phyloP scores from a whole-genome alignment of 345 rosid species.

The Angophora floribunda region DNA sequence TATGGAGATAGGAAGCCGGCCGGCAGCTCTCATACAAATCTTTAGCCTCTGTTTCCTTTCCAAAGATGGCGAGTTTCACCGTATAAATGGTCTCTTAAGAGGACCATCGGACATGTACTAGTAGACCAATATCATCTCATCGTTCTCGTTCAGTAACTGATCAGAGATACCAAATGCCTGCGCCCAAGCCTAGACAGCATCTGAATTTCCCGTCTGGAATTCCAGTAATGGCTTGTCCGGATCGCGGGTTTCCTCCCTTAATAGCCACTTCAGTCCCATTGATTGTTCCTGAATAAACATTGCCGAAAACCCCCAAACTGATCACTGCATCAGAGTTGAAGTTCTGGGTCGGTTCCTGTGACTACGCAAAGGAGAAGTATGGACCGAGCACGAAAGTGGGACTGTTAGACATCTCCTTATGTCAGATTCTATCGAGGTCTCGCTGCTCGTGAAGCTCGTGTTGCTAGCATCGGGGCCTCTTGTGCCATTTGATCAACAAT shows the following conservation, averaged over 20 bases:
- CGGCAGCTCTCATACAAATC: background rate
- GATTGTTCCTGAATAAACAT: background rate
- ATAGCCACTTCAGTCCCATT: conserved; percentile 4
- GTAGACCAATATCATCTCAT: conserved; percentile 1
- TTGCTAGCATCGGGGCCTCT: conserved; percentile 1
- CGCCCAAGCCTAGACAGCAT: conserved; percentile 8
- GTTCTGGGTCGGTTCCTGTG: conserved; percentile 1
- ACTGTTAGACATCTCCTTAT: background rate
- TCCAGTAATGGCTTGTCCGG: conserved; percentile 3
- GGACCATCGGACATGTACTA: conserved; percentile 3
- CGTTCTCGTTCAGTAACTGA: conserved; percentile 2
- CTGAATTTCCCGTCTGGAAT: conserved; percentile 3
- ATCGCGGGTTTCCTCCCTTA: conserved; percentile 5
- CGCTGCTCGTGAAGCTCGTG: background rate
- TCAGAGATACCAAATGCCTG: conserved; percentile 5
- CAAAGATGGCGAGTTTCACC: background rate
- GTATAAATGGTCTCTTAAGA: background rate
- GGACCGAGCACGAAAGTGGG: conserved; percentile 1
- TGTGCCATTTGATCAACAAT: background rate
- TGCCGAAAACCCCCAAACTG: background rate
- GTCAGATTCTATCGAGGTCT: background rate
- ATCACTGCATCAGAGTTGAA: background rate
- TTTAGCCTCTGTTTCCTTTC: conserved; percentile 3
- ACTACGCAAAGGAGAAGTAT: background rate
- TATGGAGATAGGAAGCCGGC: conserved; percentile 1